Base-by-base conservation (phyloP, 1,284 basidiomycete genomes). In the Sphaerobolus stellatus region DNA sequence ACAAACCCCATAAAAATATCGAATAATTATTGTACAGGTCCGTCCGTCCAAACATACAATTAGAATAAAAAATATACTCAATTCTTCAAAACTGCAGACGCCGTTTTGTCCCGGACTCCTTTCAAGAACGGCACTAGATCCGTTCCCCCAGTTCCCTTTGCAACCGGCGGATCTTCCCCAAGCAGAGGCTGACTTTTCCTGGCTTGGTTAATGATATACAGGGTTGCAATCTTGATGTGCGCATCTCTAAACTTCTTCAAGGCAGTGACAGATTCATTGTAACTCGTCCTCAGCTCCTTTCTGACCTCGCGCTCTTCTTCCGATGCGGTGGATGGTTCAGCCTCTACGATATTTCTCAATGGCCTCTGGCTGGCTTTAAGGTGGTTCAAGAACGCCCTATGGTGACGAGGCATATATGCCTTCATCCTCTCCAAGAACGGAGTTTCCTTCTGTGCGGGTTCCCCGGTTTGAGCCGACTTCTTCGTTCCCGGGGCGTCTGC, bases 331-430 rank as follows among this genome's bases (percentile, higher is more conserved):
- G 65, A 62, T 55, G 68, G 70, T 41, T 68, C 70, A 27, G 64
- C 66, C 30, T 62, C 61, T 4, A 83, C 83, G 60, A 82, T 74
- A 24, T 62, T 73, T 54, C 82, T 84, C 55, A 84, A 74, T 11
- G 77, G 86, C 44, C 81, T 78, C 6, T 76, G 84, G 62, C 75
- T 83, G 1, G 76, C 68, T n/a, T 78, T 75, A 51, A 98, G 82
- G 65, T 97, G 92, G 43, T 80, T 77, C 34, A 98, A 79, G 76
- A 98, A 98, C 18, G 82, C 77, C 41, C 95, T 88, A 71, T 98
- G 96, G 64, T 90, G 88, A 3, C 83, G 82, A 0, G 94, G 94
- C 94, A 97, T 97, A 75, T 95, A 96, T 11, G 75, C 71, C 61
- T 88, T 83, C 92, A 95, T 94, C 51, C 89, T 83, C 36, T 82